Evolutionary conservation across 768 basidiomycete species (phyloP).

Genomic region (Russula griseocarnosa): DNA sequence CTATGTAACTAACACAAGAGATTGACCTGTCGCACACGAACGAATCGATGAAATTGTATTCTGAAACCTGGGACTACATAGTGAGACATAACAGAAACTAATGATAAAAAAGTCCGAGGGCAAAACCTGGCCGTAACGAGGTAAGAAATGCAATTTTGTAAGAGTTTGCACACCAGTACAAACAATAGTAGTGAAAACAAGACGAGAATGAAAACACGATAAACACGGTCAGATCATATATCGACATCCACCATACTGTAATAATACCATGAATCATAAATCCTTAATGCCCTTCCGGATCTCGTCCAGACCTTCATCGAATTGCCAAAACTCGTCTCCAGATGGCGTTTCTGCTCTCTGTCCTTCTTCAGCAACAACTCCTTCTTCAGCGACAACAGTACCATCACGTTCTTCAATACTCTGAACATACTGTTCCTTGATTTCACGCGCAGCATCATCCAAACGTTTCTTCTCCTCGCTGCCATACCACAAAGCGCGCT

Average conservation of each 20-base stretch:
- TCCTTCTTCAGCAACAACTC: neutral
- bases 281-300: constrained; percentile 65
- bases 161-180: too few relatives aligned
- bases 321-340: constrained; percentile 53
- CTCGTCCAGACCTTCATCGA: constrained; percentile 72
- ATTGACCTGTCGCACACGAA: too few relatives aligned
- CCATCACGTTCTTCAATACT: constrained; percentile 30
- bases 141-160: too few relatives aligned
- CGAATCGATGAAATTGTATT: too few relatives aligned
- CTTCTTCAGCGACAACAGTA: neutral
- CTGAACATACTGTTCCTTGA: constrained; percentile 45
- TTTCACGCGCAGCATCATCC: constrained; percentile 51
- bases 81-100: too few relatives aligned
- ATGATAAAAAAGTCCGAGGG: too few relatives aligned
- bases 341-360: neutral
- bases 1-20: too few relatives aligned
- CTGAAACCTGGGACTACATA: too few relatives aligned
- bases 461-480: constrained; percentile 60
- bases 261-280: neutral
- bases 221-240: neutral
- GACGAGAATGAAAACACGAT: neutral
- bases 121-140: too few relatives aligned
- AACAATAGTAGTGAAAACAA: neutral
- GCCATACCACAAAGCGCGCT: constrained; percentile 73
- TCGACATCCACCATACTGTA: too few relatives aligned